Conservation (phyloP, 2,329 filamentous ascomycete genomes). For the Pyrenophora teres region DNA sequence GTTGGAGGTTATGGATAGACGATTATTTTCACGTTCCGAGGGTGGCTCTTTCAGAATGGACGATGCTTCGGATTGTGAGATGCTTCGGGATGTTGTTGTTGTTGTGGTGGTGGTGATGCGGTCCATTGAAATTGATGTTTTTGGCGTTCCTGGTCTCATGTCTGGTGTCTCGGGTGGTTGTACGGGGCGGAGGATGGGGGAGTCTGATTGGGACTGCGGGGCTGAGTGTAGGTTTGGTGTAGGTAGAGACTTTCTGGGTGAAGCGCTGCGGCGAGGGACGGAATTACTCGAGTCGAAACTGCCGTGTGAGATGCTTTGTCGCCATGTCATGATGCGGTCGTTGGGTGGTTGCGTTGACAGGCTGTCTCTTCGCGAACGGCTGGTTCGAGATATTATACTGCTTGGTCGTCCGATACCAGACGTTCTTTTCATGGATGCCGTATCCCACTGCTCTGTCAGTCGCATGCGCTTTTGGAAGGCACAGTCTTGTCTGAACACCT, state of each 20-base stretch:
- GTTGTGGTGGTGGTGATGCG: constrained; percentile 6
- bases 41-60: constrained; percentile 6
- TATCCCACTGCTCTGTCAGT: constrained; percentile 74
- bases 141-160: constrained; percentile 24
- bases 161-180: constrained; percentile 18
- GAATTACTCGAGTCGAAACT: constrained; percentile 51
- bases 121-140: constrained; percentile 26
- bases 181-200: constrained; percentile 22
- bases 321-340: constrained; percentile 88
- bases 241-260: constrained; percentile 53
- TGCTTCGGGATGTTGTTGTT: constrained; percentile 12
- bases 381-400: constrained; percentile 63
- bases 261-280: constrained; percentile 49
- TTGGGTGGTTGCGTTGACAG: constrained; percentile 57
- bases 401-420: constrained; percentile 57
- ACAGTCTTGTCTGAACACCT: constrained; percentile 94
- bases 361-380: constrained; percentile 53
- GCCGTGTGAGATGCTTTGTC: constrained; percentile 67
- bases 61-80: constrained; percentile 16
- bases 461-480: constrained; percentile 72
- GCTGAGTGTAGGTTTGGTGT: constrained; percentile 23
- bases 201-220: constrained; percentile 13
- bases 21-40: constrained; percentile 19
- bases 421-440: constrained; percentile 70
- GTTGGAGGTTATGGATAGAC: constrained; percentile 34